Evolutionary conservation across 257 asterid species (phyloP), one percentile per base, ranked within the genome.

Genomic region (Solanum etuberosum): DNA sequence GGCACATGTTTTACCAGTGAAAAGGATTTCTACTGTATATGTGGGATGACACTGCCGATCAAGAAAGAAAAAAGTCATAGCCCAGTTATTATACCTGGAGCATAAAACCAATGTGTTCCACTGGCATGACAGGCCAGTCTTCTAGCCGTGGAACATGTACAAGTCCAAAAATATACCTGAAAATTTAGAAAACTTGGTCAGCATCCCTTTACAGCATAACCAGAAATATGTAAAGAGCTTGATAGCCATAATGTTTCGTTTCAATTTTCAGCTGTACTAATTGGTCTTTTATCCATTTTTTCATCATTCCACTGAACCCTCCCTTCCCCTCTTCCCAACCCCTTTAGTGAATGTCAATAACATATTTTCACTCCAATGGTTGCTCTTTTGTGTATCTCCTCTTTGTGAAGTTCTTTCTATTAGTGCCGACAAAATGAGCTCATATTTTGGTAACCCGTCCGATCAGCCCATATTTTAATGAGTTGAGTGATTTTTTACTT

Each of bases 61-160:
- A 65, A 51, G 48, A 61, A 61, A 51, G 21, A 23, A 80, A 46
- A 10, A 20, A 18, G 10, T 32, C 71, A 71, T 20, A 61, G 20
- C 32, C 68, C 63, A 31, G 5, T 23, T 43, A 21, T 70, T 32
- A 71, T 91, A 91, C 91, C 91, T 87, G 89, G 32, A 91, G 92
- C 81, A 85, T 84, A 71, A 89, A 91, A 87, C 92, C 92, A 37
- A 89, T 91, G 88, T 70, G 92, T 78, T 91, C 92, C 81, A 91
- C 92, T 9, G 91, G 92, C 92, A 89, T 91, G 67, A 90, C 92
- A 16, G 92, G 92, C 91, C 92, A 91, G 88, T 91, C 92, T 89
- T 91, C 92, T 67, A 89, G 86, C 70, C 91, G 88, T 8, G 92
- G 91, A 71, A 89, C 92, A 38, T 89, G 92, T 23, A 91, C 80